Evolutionary conservation across 108 stramenopile genomes (phyloP).

Genomic region (Conticribra guillardii): DNA sequence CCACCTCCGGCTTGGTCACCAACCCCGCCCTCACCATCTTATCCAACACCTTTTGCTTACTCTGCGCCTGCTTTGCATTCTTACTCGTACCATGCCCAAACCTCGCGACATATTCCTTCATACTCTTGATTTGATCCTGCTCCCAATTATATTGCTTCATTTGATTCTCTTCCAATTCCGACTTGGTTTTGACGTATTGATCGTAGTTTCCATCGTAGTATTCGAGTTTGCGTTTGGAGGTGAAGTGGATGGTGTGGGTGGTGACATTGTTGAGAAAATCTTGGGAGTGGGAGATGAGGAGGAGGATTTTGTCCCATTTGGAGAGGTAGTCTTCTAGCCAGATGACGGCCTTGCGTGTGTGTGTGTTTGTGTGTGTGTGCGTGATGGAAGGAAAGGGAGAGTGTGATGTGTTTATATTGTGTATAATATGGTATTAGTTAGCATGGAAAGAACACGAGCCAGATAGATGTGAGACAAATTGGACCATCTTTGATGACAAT

Average conservation of each 20-base stretch:
- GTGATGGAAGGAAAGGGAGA: too few species aligned
- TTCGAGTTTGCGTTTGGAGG: constrained; percentile 71
- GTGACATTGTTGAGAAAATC: constrained; percentile 97
- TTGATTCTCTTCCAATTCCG: constrained; percentile 93
- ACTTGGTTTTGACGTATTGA: constrained; percentile 94
- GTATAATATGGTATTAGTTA: too few species aligned
- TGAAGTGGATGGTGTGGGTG: constrained; percentile 96
- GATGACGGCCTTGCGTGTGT: constrained; percentile 97
- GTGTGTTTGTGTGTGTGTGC: too few species aligned
- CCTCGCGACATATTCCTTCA: constrained; percentile 98
- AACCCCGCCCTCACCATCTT: constrained; percentile 97
- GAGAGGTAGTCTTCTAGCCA: constrained; percentile 96
- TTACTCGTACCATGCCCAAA: constrained; percentile 99
- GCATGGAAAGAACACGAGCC: too few species aligned
- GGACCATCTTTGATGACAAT: too few species aligned
- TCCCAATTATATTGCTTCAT: constrained; percentile 98
- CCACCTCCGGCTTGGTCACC: constrained; percentile 95
- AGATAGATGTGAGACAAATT: too few species aligned
- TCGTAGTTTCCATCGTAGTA: constrained; percentile 99
- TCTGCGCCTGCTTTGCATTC: constrained; percentile 97
- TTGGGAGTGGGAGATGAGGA: constrained; percentile 89
- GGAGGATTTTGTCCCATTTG: constrained; percentile 89
- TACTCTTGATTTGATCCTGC: constrained; percentile 95
- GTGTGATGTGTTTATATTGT: too few species aligned
- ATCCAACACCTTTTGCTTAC: constrained; percentile 75